Conservation (phyloP, 768 basidiomycete genomes). For the Leucocoprinus sp. region DNA sequence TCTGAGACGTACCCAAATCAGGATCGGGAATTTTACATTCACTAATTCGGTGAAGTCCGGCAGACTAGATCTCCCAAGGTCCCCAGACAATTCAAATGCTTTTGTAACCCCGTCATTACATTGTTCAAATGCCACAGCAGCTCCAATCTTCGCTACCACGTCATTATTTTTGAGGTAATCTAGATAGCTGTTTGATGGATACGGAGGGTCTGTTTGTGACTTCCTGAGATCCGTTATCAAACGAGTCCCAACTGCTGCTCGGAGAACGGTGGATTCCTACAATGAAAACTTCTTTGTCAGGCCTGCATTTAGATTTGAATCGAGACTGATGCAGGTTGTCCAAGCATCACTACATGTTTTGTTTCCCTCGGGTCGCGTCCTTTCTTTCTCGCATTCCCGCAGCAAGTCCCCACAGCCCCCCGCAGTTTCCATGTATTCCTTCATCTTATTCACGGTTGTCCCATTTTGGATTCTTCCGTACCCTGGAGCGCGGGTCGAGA, state of each 20-base stretch:
- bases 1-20: slow-evolving; percentile 5
- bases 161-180: background rate
- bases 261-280: background rate
- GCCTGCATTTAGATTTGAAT: background rate
- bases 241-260: background rate
- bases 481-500: slow-evolving; percentile 1
- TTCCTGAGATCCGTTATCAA: slow-evolving; percentile 2
- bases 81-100: background rate
- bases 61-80: slow-evolving; percentile 1
- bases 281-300: background rate
- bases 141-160: slow-evolving; percentile 6
- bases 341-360: background rate
- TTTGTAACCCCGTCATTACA: slow-evolving; percentile 1
- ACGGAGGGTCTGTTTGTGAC: background rate
- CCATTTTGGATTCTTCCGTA: slow-evolving; percentile 6
- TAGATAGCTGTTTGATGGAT: slow-evolving; percentile 1
- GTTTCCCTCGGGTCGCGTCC: background rate
- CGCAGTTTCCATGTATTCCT: background rate
- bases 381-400: background rate
- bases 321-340: background rate
- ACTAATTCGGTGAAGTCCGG: background rate
- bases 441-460: slow-evolving; percentile 3
- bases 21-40: background rate
- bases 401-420: slow-evolving; percentile 1
- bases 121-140: background rate